These are phyloP conservation scores for Yarrowia sp. DNA, from an alignment of 805 yeast species.

Conservation along the genomic window DNA sequence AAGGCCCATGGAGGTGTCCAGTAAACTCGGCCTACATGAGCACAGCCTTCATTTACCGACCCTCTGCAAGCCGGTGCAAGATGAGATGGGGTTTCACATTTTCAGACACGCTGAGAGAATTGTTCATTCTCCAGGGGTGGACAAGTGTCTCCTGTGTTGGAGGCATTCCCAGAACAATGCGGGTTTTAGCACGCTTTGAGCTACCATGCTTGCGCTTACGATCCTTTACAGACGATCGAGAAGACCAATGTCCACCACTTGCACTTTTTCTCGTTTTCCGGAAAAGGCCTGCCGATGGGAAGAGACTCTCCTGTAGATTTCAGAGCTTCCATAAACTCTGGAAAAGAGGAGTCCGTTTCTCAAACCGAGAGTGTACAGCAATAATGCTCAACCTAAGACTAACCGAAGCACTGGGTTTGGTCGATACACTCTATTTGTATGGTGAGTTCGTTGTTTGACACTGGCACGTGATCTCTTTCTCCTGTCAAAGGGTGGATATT, in stretches of 20 bases:
- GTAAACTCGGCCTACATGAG: background rate
- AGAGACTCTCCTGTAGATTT: no score
- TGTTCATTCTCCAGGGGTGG: no score
- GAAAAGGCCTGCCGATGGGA: background rate
- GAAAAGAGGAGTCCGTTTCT: background rate
- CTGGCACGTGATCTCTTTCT: conserved; percentile 13
- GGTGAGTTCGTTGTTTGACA: background rate
- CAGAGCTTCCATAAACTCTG: no score
- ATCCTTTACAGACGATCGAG: no score
- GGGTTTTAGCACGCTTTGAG: conserved; percentile 4
- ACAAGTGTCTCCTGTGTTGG: no score
- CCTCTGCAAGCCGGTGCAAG: conserved; percentile 21
- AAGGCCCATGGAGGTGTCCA: no score
- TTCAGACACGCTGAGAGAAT: background rate
- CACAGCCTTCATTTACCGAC: conserved; percentile 12
- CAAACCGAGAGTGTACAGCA: conserved; percentile 3
- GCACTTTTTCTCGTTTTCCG: conserved; percentile 12
- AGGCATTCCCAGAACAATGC: background rate
- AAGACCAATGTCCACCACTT: background rate
- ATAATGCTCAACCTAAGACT: conserved; percentile 2
- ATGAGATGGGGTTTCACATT: conserved; percentile 24
- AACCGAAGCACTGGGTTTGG: conserved; percentile 8
- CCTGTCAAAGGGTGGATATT: background rate
- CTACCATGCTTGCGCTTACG: background rate
- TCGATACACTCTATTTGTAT: conserved; percentile 8